Evolutionary conservation across 768 basidiomycete genomes (phyloP).

Genomic region (Mycena sanguinolenta): DNA sequence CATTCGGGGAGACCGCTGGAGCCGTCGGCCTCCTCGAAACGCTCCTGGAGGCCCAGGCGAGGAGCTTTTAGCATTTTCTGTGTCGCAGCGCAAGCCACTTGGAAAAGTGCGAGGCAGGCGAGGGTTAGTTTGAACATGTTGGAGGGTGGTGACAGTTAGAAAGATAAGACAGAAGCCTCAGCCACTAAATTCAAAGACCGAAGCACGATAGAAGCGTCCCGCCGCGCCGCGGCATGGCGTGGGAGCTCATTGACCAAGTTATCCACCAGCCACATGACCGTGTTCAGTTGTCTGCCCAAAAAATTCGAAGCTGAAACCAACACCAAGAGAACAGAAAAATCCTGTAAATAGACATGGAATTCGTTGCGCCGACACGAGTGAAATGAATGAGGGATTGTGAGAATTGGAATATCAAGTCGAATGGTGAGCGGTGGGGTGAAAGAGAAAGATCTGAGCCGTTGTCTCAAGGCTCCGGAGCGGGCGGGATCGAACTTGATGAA

Average conservation of each 20-base stretch:
- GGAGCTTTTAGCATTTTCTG: constrained; percentile 18
- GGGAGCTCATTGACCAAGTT: not conserved
- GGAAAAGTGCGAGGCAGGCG: constrained; percentile 2
- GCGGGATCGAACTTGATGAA: too few relatives aligned
- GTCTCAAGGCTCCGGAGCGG: too few relatives aligned
- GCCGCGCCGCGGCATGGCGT: not conserved
- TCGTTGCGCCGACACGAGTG: too few relatives aligned
- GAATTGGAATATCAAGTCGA: not conserved
- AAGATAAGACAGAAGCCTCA: constrained; percentile 29
- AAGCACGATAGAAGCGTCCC: not conserved
- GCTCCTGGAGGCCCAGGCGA: constrained; percentile 31
- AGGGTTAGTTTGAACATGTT: constrained; percentile 3
- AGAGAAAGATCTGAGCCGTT: too few relatives aligned
- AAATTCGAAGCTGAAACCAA: too few relatives aligned
- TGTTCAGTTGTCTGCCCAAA: not conserved
- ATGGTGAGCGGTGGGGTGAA: too few relatives aligned
- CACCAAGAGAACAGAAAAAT: not conserved
- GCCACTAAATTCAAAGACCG: constrained; percentile 11
- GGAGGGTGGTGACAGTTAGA: not conserved
- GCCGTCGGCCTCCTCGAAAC: constrained; percentile 12
- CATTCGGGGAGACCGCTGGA: constrained; percentile 7
- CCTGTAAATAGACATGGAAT: too few relatives aligned
- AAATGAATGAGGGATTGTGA: not conserved
- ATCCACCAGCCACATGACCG: constrained; percentile 11
- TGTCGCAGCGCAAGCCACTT: not conserved